Evolutionary conservation across 495 filamentous ascomycete genomes (phyloP), one percentile per base, ranked within the genome.

Genomic region (Aeminium ludgeri): DNA sequence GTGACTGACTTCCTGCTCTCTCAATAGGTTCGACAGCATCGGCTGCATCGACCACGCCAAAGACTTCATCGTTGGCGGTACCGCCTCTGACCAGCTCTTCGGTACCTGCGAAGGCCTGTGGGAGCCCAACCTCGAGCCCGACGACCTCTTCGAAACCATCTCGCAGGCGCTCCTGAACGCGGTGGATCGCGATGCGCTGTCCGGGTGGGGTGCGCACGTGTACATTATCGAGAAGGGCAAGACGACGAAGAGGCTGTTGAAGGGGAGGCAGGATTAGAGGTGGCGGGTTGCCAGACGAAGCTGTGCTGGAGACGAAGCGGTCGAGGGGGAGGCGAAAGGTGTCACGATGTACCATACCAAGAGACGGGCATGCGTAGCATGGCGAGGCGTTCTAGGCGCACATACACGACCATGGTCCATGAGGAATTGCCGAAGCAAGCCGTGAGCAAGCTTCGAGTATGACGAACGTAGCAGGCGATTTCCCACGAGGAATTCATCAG

Each of bases 161-260:
- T 94, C 89, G 18, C 89, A 97, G 61, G 79, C 87, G n/a, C 70
- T 97, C 20, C 66, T 97, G 44, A 95, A 87, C 62, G 86, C 86
- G 25, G 86, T 97, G 23, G 89, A 97, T 62, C 69, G 89, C 60
- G 89, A 97, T 60, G 89, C 89, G 34, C 67, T 97, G 34, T 93
- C 86, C 10, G 89, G 89, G 50, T 97, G 89, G 89, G 89, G 89
- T 56, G 89, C 89, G 27, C 83, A 96, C 53, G 89, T 97, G 47
- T 96, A 95, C 63, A 86, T 97, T 51, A 89, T 97, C 62, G 91
- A 96, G 72, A 97, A 96, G 71, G 85, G 92, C 63, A 96, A 96
- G 76, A 85, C 96, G 31, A 94, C 87, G 54, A 93, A 97, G 78
- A 71, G 89, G 56, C 71, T 96, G 70, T 63, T 97, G 57, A 97